Percentiles rank a stretch among this genome's conserved stretches.
These are phyloP conservation scores for Naegleria fowleri DNA, from an alignment of 208 protist genomes.

Conservation along the genomic window DNA sequence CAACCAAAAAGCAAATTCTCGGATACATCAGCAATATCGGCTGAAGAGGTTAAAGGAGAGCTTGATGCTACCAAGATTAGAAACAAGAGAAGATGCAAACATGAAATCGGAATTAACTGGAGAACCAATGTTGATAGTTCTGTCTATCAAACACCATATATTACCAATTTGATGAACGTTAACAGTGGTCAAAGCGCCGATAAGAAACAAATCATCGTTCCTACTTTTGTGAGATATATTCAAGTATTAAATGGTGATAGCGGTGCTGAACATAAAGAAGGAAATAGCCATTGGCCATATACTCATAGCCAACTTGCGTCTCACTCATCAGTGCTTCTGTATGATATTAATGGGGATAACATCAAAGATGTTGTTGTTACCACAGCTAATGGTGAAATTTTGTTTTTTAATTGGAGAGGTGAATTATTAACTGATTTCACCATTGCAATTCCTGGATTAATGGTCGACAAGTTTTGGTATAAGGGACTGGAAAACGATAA, in stretches of 20 bases:
- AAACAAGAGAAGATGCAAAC: neutral
- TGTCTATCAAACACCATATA: neutral
- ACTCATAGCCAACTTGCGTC: neutral
- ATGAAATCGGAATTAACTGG: neutral
- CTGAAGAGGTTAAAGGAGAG: neutral
- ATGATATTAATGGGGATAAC: conserved; percentile 17
- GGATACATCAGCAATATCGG: neutral
- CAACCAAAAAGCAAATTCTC: neutral
- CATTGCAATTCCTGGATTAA: neutral
- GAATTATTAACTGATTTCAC: neutral
- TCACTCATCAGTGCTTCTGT: neutral
- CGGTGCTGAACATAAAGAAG: neutral
- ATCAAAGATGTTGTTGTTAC: neutral
- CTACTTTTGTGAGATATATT: conserved; percentile 19
- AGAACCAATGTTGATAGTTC: neutral
- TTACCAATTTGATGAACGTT: neutral
- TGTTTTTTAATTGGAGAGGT: neutral
- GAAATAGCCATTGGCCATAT: neutral
- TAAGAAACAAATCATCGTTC: neutral
- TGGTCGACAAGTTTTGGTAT: conserved; percentile 1
- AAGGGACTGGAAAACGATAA: neutral
- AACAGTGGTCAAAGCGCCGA: neutral
- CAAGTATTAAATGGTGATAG: conserved; percentile 17
- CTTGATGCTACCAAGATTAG: neutral
- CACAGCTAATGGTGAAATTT: neutral